These are phyloP conservation scores for Pharnaceum exiguum DNA, from an alignment of 148 eudicot genomes.

Conservation along the genomic window DNA sequence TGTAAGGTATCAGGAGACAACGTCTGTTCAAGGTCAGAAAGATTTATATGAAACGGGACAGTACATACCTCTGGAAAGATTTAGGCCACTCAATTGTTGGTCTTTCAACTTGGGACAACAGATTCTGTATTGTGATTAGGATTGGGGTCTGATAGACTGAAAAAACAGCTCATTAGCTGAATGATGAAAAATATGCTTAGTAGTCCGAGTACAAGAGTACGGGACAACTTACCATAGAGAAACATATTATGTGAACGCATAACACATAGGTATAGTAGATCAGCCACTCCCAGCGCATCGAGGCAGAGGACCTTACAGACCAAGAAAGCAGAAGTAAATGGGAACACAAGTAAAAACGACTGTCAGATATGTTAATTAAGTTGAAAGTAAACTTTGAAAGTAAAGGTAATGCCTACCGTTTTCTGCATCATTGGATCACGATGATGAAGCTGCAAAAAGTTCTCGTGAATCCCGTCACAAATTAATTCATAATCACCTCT, in stretches of 20 bases:
- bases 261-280: conserved; percentile 63
- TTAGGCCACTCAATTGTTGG: conserved; percentile 95
- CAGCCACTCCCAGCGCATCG: conserved; percentile 63
- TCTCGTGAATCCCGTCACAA: conserved; percentile 88
- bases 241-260: conserved; percentile 80
- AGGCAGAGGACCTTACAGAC: conserved; percentile 71
- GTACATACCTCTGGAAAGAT: conserved; percentile 77
- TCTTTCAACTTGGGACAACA: conserved; percentile 73
- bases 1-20: conserved; percentile 3
- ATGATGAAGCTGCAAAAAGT: conserved; percentile 72
- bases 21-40: background rate
- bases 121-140: conserved; percentile 52
- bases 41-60: background rate
- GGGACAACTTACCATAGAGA: conserved; percentile 64
- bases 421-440: conserved; percentile 88
- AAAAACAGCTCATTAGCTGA: conserved; percentile 11
- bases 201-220: background rate
- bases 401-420: conserved; percentile 53
- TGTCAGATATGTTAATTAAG: background rate
- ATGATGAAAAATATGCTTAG: conserved; percentile 3
- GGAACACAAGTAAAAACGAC: background rate
- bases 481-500: conserved; percentile 86
- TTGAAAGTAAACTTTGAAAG: background rate
- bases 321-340: conserved; percentile 2
- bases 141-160: conserved; percentile 75